Percentiles rank a stretch among this genome's conserved stretches.
Evolutionary conservation across 495 filamentous ascomycete genomes (phyloP).

Genomic region (Penicillium cosmopolitanum): DNA sequence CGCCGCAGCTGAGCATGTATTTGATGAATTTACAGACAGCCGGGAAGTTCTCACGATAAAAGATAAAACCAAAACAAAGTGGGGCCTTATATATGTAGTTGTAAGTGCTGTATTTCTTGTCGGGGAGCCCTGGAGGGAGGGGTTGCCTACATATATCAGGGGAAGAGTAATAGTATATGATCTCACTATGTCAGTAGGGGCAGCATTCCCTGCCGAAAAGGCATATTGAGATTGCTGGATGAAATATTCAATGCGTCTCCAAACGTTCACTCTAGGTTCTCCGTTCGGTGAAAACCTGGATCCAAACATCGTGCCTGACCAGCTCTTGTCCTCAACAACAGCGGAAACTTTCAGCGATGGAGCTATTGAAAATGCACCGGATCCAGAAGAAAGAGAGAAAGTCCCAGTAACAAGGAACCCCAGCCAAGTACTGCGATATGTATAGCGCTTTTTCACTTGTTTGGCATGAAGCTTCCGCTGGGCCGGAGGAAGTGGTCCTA

Average conservation of each 20-base stretch:
- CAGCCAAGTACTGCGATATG: slow-evolving; percentile 5
- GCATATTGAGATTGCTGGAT: background rate
- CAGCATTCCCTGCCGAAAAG: background rate
- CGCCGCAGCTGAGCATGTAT: slow-evolving; percentile 4
- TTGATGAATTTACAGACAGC: background rate
- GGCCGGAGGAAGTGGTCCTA: background rate
- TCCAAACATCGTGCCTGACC: background rate
- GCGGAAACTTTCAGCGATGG: background rate
- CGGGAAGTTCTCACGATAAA: background rate
- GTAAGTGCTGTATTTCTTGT: too few species aligned
- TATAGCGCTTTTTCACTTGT: slow-evolving; percentile 3
- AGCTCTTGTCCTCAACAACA: slow-evolving; percentile 1
- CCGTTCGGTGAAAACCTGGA: too few species aligned
- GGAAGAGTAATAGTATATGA: too few species aligned
- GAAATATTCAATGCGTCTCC: background rate
- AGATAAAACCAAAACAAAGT: background rate
- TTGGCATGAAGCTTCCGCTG: background rate
- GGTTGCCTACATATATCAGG: too few species aligned
- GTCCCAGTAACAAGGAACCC: background rate
- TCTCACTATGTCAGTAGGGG: background rate
- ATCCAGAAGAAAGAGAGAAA: slow-evolving; percentile 8
- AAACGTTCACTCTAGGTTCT: too few species aligned
- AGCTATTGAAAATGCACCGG: slow-evolving; percentile 3
- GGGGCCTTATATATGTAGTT: background rate
- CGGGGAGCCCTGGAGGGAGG: too few species aligned